Conservation (phyloP, 1,284 basidiomycete species). For the Melampsora larici-populina region DNA sequence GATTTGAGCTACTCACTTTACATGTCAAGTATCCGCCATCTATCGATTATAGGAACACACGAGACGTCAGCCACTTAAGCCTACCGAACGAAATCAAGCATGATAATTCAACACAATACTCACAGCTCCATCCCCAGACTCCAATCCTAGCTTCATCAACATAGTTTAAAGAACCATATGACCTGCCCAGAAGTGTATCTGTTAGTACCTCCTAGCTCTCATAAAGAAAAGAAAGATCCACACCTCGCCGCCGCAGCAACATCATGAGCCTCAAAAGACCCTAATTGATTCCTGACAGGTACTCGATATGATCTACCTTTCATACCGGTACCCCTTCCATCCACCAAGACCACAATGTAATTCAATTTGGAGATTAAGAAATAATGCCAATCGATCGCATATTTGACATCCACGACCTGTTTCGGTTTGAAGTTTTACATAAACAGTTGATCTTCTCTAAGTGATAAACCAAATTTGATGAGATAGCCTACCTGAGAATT, state of each 20-base stretch:
- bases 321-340: slow-evolving; percentile 90
- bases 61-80: slow-evolving; percentile 36
- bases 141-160: slow-evolving; percentile 80
- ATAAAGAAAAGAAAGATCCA: slow-evolving; percentile 45
- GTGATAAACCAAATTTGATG: background rate
- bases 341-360: slow-evolving; percentile 81
- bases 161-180: slow-evolving; percentile 71
- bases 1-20: slow-evolving; percentile 63
- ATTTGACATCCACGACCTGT: slow-evolving; percentile 66
- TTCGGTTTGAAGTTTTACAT: background rate
- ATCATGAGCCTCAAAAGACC: slow-evolving; percentile 78
- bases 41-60: slow-evolving; percentile 59
- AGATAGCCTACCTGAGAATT: slow-evolving; percentile 59
- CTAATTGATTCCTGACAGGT: slow-evolving; percentile 76
- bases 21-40: slow-evolving; percentile 90
- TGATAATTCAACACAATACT: slow-evolving; percentile 51
- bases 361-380: slow-evolving; percentile 76
- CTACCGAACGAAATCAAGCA: background rate
- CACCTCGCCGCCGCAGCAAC: slow-evolving; percentile 73
- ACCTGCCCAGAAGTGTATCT: background rate
- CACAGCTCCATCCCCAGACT: slow-evolving; percentile 83
- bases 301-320: slow-evolving; percentile 79
- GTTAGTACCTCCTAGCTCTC: background rate
- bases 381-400: slow-evolving; percentile 75
- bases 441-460: background rate